Percentiles rank a stretch among this genome's conserved stretches.
Evolutionary conservation across 768 basidiomycete genomes (phyloP).

Genomic region (Termitomyces sp.): DNA sequence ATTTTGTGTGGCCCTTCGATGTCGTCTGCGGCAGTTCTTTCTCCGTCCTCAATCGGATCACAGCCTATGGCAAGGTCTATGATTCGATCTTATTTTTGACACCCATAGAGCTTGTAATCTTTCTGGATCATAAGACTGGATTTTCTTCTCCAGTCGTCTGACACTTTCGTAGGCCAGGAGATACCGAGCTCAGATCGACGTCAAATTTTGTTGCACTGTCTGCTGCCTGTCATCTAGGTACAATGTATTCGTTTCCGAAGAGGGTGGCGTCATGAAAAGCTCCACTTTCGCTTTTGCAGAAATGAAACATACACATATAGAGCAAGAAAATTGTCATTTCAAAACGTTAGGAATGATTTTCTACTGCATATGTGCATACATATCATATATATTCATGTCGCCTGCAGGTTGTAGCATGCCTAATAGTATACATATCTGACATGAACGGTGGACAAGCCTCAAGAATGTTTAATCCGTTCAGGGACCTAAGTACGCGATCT

Average conservation of each 20-base stretch:
- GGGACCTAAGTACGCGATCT: too few relatives aligned
- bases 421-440: not conserved
- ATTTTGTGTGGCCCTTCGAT: constrained; percentile 11
- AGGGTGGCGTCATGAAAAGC: not conserved
- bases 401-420: not conserved
- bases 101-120: too few relatives aligned
- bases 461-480: not conserved
- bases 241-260: not conserved
- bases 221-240: not conserved
- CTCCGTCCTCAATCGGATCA: not conserved
- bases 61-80: not conserved
- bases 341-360: constrained; percentile 7
- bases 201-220: not conserved
- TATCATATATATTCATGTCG: not conserved
- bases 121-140: not conserved
- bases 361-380: not conserved
- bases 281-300: not conserved
- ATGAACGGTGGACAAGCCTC: not conserved
- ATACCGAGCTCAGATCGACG: not conserved
- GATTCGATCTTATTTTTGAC: too few relatives aligned
- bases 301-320: not conserved
- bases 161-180: too few relatives aligned
- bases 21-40: not conserved
- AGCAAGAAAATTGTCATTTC: not conserved
- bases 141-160: not conserved